Percentiles rank a stretch among this genome's conserved stretches.
These are phyloP conservation scores for Urtica urens DNA, from an alignment of 306 rosid genomes.

Conservation along the genomic window DNA sequence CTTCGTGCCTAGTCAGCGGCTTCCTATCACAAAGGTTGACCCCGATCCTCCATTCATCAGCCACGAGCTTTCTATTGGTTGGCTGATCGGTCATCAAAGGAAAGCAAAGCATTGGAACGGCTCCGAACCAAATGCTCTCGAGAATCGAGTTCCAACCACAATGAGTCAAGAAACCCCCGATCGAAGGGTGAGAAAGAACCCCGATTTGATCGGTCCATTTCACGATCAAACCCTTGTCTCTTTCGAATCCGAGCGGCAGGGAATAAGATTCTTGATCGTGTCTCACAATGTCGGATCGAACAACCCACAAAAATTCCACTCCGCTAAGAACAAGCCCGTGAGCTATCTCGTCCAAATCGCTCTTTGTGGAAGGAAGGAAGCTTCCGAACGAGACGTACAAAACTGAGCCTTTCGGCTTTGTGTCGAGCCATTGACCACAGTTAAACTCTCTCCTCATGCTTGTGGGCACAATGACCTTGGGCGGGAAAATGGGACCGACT, in stretches of 20 bases:
- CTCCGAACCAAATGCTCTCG: conserved; percentile 28
- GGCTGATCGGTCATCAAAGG: conserved; percentile 21
- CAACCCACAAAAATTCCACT: conserved; percentile 21
- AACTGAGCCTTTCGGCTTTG: conserved; percentile 20
- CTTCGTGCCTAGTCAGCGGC: conserved; percentile 15
- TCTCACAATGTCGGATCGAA: conserved; percentile 11
- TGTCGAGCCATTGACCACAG: conserved; percentile 19
- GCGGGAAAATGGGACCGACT: conserved; percentile 20
- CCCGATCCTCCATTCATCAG: conserved; percentile 32
- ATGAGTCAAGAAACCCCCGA: conserved; percentile 26
- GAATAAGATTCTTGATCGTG: neutral
- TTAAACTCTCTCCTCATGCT: conserved; percentile 12
- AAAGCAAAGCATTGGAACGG: conserved; percentile 27
- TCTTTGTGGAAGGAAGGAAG: neutral
- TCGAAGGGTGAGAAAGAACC: conserved; percentile 23
- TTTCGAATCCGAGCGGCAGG: conserved; percentile 18
- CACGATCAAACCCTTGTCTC: conserved; percentile 14
- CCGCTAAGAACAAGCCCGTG: conserved; percentile 14
- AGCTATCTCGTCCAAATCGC: conserved; percentile 13
- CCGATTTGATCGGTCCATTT: conserved; percentile 26
- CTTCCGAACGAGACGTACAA: conserved; percentile 22
- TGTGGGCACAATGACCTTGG: conserved; percentile 11
- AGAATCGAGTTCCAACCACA: conserved; percentile 35
- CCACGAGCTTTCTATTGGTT: conserved; percentile 27
- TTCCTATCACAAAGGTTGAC: conserved; percentile 19